Conservation (phyloP, 306 rosid species). For the Begonia fuchsioides region DNA sequence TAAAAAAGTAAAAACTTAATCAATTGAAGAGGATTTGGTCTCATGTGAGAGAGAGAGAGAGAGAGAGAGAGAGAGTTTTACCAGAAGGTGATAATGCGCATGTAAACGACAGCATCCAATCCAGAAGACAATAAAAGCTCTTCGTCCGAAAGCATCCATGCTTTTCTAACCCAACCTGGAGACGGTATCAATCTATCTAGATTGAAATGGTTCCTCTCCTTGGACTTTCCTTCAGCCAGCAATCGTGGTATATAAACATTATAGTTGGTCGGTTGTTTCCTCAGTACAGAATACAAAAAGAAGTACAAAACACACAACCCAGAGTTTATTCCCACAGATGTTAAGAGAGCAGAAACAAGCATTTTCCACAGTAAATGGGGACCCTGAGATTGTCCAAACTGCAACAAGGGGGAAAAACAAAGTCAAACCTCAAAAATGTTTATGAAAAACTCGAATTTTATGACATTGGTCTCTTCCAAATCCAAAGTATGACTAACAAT, state of each 20-base stretch:
- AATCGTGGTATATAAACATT: too few species aligned
- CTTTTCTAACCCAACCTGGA: conserved; percentile 52
- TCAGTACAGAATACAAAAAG: conserved; percentile 54
- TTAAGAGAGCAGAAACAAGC: conserved; percentile 77
- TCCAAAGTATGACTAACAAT: too few species aligned
- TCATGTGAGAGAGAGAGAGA: too few species aligned
- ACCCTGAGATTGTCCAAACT: conserved; percentile 11
- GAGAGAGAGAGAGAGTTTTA: too few species aligned
- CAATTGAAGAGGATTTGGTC: not conserved
- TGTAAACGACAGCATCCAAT: conserved; percentile 68
- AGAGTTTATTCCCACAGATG: conserved; percentile 73
- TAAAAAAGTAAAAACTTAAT: not conserved
- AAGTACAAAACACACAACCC: conserved; percentile 67
- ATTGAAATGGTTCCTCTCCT: conserved; percentile 33
- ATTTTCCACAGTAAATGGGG: conserved; percentile 21
- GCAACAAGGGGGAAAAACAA: conserved; percentile 4
- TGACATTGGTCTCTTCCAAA: too few species aligned
- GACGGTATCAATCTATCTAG: conserved; percentile 77
- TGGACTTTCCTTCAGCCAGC: conserved; percentile 57
- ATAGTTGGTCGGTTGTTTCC: conserved; percentile 65
- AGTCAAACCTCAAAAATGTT: too few species aligned
- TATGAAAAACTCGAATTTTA: too few species aligned
- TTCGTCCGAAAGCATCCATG: conserved; percentile 81
- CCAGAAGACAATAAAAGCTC: conserved; percentile 50
- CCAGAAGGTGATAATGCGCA: conserved; percentile 76